Percentiles rank a stretch among this genome's conserved stretches.
These are phyloP conservation scores for Pterocarpus santalinus DNA, from an alignment of 306 rosid genomes.

Conservation along the genomic window DNA sequence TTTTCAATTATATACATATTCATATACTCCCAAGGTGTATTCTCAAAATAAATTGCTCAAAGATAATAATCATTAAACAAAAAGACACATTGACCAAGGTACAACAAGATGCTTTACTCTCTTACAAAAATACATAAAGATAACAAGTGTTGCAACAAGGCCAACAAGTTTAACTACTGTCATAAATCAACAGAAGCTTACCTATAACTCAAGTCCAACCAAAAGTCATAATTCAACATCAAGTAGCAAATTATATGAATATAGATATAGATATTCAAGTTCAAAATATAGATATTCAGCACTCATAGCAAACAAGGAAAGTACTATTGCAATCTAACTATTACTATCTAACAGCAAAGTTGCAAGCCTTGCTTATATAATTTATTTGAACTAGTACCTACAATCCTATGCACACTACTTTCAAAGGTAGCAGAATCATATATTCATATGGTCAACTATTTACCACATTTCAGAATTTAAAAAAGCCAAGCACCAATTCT, in stretches of 20 bases:
- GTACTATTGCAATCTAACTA: background rate
- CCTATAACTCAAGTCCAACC: background rate
- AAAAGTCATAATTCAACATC: background rate
- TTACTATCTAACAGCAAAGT: slow-evolving; percentile 9
- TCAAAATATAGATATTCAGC: no score
- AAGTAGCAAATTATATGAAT: no score
- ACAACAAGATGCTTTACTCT: background rate
- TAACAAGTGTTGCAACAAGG: background rate
- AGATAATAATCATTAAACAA: no score
- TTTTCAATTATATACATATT: no score
- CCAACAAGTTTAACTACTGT: slow-evolving; percentile 7
- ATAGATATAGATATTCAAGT: no score
- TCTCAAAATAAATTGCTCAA: no score
- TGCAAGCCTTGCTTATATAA: background rate
- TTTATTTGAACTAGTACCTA: slow-evolving; percentile 12
- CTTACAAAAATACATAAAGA: background rate
- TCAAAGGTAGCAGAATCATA: background rate
- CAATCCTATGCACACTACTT: background rate
- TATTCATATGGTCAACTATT: slow-evolving; percentile 7
- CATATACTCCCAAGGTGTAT: no score
- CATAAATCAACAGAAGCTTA: background rate
- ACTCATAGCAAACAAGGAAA: background rate
- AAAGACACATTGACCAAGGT: background rate
- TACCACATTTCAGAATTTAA: background rate
- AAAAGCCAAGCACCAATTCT: slow-evolving; percentile 7